Evolutionary conservation across 1,284 basidiomycete species (phyloP).

Genomic region (Erythrobasidium hasegawianum): DNA sequence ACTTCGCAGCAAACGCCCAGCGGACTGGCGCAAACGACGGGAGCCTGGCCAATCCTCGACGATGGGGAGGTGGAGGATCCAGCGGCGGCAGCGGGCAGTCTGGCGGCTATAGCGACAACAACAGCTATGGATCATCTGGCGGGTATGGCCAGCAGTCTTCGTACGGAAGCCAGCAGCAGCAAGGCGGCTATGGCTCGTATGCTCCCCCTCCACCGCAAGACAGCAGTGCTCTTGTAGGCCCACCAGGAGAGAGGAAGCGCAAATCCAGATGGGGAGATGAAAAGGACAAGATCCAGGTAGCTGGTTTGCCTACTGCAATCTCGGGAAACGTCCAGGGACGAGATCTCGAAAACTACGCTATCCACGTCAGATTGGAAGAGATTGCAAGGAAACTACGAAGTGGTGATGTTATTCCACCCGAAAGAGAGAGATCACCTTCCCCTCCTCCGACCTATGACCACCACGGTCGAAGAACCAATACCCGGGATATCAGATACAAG

Average conservation of each 20-base stretch:
- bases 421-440: slow-evolving; percentile 90
- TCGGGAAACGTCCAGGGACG: slow-evolving; percentile 83
- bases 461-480: slow-evolving; percentile 95
- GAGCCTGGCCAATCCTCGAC: slow-evolving; percentile 36
- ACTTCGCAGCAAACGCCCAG: slow-evolving; percentile 14
- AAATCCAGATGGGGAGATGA: slow-evolving; percentile 90
- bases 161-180: slow-evolving; percentile 35
- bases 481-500: slow-evolving; percentile 93
- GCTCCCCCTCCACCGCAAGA: slow-evolving; percentile 12
- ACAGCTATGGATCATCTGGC: slow-evolving; percentile 13
- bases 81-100: slow-evolving; percentile 9
- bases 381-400: slow-evolving; percentile 89
- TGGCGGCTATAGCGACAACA: neutral
- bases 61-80: slow-evolving; percentile 39
- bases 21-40: slow-evolving; percentile 42
- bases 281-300: slow-evolving; percentile 72
- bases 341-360: slow-evolving; percentile 92
- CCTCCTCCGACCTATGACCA: slow-evolving; percentile 96
- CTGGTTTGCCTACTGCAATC: slow-evolving; percentile 86
- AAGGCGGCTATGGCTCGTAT: slow-evolving; percentile 14
- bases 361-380: slow-evolving; percentile 90
- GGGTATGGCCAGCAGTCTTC: slow-evolving; percentile 37
- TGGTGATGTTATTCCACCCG: slow-evolving; percentile 93
- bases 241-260: slow-evolving; percentile 66
- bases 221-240: slow-evolving; percentile 9